A percentile compares a stretch with the other conserved stretches of the same genome.
Evolutionary conservation across 306 rosid species (phyloP).

Genomic region (Vigna trinervia): DNA sequence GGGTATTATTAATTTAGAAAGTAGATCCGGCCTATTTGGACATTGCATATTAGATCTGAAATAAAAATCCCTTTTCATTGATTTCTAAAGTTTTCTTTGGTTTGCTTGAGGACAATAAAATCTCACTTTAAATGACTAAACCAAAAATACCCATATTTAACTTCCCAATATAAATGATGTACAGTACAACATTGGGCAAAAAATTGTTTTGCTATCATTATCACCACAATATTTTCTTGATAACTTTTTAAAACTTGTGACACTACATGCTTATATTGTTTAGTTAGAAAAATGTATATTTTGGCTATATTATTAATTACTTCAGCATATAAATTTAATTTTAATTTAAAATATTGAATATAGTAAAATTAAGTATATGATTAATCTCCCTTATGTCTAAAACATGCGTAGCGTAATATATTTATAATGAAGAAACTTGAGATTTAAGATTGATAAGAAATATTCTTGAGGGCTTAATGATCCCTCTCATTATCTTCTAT

Average conservation of each 20-base stretch:
- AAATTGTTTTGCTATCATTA: constrained; percentile 14
- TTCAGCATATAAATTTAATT: constrained; percentile 20
- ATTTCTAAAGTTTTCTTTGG: neutral
- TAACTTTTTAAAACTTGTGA: constrained; percentile 26
- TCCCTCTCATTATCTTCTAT: too few species aligned
- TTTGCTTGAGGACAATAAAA: constrained; percentile 1
- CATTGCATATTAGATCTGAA: constrained; percentile 24
- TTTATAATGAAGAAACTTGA: too few species aligned
- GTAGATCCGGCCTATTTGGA: constrained; percentile 21
- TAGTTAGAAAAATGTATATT: constrained; percentile 39
- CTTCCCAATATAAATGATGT: neutral
- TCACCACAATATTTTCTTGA: constrained; percentile 5
- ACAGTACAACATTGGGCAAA: constrained; percentile 7
- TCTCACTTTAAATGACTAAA: constrained; percentile 24
- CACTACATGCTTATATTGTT: constrained; percentile 32
- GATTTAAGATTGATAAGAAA: too few species aligned
- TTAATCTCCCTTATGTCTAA: too few species aligned
- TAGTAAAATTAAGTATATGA: too few species aligned
- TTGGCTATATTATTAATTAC: constrained; percentile 23
- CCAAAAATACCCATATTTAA: constrained; percentile 14
- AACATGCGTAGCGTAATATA: too few species aligned
- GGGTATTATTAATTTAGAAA: constrained; percentile 29
- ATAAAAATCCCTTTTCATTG: constrained; percentile 17
- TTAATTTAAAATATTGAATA: neutral
- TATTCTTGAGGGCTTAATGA: too few species aligned